These are phyloP conservation scores for Hypoxylon trugodes DNA, from an alignment of 495 filamentous ascomycete genomes.

Conservation along the genomic window DNA sequence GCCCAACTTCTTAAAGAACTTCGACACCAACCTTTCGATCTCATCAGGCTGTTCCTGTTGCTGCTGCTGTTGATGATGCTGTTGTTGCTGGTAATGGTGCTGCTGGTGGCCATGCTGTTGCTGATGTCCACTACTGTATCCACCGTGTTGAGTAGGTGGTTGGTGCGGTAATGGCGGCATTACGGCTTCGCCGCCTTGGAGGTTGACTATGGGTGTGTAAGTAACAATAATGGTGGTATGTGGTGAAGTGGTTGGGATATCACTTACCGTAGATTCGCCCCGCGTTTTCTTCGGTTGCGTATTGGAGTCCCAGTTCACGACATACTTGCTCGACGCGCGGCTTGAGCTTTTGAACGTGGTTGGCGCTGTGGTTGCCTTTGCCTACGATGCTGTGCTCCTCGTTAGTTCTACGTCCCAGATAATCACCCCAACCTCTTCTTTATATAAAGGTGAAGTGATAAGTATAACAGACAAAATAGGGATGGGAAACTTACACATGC, in stretches of 20 bases:
- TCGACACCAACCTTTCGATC: conserved; percentile 69
- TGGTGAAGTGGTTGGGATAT: conserved; percentile 54
- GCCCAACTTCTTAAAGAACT: conserved; percentile 68
- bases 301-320: conserved; percentile 80
- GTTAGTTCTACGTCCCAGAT: conserved; percentile 1
- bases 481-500: conserved; percentile 52
- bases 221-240: neutral
- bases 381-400: conserved; percentile 74
- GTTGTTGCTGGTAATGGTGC: conserved; percentile 47
- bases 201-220: conserved; percentile 38
- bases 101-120: conserved; percentile 43
- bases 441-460: neutral
- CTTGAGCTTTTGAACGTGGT: conserved; percentile 88
- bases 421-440: neutral
- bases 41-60: conserved; percentile 65
- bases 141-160: conserved; percentile 43
- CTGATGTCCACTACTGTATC: conserved; percentile 40
- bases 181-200: conserved; percentile 48
- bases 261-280: conserved; percentile 72
- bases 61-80: conserved; percentile 44
- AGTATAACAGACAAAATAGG: neutral
- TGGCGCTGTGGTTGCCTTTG: conserved; percentile 85
- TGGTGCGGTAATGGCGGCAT: conserved; percentile 62
- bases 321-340: conserved; percentile 89
- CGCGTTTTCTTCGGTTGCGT: conserved; percentile 83